Evolutionary conservation across 2,329 filamentous ascomycete species (phyloP).

Genomic region (Beauveria varroae): DNA sequence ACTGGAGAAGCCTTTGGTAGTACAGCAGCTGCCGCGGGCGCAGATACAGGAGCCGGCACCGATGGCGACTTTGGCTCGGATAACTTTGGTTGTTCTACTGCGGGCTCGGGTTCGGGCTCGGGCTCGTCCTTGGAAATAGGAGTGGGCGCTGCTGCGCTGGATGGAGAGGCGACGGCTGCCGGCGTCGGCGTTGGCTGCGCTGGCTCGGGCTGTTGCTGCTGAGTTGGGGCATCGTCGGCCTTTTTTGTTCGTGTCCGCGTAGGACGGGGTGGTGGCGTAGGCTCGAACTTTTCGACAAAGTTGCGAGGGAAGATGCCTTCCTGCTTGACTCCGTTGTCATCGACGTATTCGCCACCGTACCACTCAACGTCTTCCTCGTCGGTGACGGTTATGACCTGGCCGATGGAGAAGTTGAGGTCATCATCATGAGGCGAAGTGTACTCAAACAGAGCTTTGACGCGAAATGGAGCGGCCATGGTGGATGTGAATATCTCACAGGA

Average conservation of each 20-base stretch:
- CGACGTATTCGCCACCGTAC: slow-evolving; percentile 83
- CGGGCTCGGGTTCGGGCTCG: slow-evolving; percentile 21
- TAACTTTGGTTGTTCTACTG: background rate
- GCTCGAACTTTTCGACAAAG: slow-evolving; percentile 95
- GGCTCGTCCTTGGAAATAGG: slow-evolving; percentile 25
- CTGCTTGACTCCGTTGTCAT: slow-evolving; percentile 64
- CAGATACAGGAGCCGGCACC: slow-evolving; percentile 19
- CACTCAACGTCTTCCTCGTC: slow-evolving; percentile 90
- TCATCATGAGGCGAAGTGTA: slow-evolving; percentile 91
- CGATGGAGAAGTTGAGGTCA: slow-evolving; percentile 77
- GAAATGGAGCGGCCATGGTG: slow-evolving; percentile 73
- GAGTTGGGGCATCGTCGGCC: slow-evolving; percentile 10
- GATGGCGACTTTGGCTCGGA: slow-evolving; percentile 26
- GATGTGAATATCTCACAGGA: slow-evolving; percentile 18
- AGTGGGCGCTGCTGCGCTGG: slow-evolving; percentile 22
- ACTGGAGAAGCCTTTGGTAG: slow-evolving; percentile 23
- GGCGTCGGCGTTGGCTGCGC: slow-evolving; percentile 18
- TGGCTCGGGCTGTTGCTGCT: slow-evolving; percentile 24
- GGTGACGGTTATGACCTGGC: slow-evolving; percentile 89
- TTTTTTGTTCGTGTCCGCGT: slow-evolving; percentile 65
- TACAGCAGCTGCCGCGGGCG: slow-evolving; percentile 20
- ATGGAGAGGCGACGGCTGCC: slow-evolving; percentile 11
- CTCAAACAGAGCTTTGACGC: slow-evolving; percentile 93
- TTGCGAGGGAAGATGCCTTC: slow-evolving; percentile 92
- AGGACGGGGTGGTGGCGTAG: slow-evolving; percentile 80